phyloP scores from a whole-genome alignment of 2,329 filamentous ascomycete genomes.

The Xylaria arbuscula region DNA sequence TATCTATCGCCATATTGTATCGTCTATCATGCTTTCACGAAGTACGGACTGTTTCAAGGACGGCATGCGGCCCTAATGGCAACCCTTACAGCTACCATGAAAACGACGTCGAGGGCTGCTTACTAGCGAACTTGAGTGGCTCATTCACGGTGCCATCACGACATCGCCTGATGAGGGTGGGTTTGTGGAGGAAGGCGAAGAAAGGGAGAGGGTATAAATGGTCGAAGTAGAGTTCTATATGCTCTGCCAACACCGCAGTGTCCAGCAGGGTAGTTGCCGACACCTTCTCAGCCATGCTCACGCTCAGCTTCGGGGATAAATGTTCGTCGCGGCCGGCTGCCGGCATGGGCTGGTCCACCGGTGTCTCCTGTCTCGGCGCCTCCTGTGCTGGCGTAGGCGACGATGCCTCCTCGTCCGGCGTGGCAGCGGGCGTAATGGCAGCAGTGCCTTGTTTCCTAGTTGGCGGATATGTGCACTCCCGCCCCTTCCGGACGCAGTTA shows the following conservation, averaged over 20 bases:
- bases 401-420: not conserved
- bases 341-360: conserved; percentile 6
- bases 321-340: not conserved
- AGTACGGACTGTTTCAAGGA: not conserved
- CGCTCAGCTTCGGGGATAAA: conserved; percentile 21
- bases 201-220: conserved; percentile 50
- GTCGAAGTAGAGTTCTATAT: conserved; percentile 49
- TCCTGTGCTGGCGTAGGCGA: conserved; percentile 14
- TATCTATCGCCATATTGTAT: not conserved
- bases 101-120: not conserved
- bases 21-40: not conserved
- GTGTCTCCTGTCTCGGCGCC: conserved; percentile 11
- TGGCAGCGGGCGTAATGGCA: not conserved
- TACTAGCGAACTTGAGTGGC: conserved; percentile 47
- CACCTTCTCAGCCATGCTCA: conserved; percentile 23
- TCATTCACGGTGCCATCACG: conserved; percentile 48
- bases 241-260: conserved; percentile 34
- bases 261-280: conserved; percentile 33
- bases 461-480: conserved; percentile 45
- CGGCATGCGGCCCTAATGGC: not conserved
- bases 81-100: not conserved
- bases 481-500: conserved; percentile 45
- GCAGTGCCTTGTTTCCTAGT: conserved; percentile 20
- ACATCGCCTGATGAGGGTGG: conserved; percentile 49
- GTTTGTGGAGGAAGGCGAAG: conserved; percentile 52